Evolutionary conservation across 1,284 basidiomycete genomes (phyloP), one percentile per base, ranked within the genome.

Genomic region (Apiotrichum gracile): DNA sequence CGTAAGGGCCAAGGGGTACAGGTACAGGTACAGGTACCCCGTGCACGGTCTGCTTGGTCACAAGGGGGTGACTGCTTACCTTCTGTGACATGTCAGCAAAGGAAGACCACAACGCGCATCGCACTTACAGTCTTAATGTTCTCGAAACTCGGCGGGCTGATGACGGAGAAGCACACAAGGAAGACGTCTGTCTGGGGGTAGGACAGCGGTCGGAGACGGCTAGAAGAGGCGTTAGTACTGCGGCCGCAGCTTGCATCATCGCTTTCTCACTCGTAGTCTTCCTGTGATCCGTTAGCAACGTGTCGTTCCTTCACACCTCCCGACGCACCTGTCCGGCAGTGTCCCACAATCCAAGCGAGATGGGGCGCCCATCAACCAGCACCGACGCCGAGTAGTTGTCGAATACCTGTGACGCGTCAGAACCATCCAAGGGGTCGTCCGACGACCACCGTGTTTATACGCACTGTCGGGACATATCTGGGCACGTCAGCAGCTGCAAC

Each of bases 181-280:
- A 99, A 98, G 44, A 99, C 92, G 75, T 99, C 96, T 48, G 96
- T 98, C 78, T 98, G 96, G 13, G 96, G 96, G 78, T 99, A 99
- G 54, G 91, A 96, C 61, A 98, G 82, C 43, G 96, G 96, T 64
- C 96, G 86, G 65, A 99, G 85, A 52, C 96, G 88, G 77, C 98
- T 96, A 75, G 12, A 29, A 12, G 31, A 37, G 27, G 27, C 5
- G 25, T 27, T 39, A 29, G 25, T n/a, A n/a, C 17, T 17, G 22
- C 13, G 38, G 21, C 14, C 8, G 14, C 2, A 8, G 17, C 14
- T 12, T 22, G 8, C 27, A n/a, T n/a, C n/a, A n/a, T n/a, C n/a
- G n/a, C n/a, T n/a, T 10, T 61, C 67, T 52, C 51, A 72, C 69
- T 73, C 73, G 57, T 75, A 73, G 79, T 96, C 92, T 76, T 97